Conservation (phyloP, 2,329 filamentous ascomycete species). For the Plenodomus tracheiphilus region DNA sequence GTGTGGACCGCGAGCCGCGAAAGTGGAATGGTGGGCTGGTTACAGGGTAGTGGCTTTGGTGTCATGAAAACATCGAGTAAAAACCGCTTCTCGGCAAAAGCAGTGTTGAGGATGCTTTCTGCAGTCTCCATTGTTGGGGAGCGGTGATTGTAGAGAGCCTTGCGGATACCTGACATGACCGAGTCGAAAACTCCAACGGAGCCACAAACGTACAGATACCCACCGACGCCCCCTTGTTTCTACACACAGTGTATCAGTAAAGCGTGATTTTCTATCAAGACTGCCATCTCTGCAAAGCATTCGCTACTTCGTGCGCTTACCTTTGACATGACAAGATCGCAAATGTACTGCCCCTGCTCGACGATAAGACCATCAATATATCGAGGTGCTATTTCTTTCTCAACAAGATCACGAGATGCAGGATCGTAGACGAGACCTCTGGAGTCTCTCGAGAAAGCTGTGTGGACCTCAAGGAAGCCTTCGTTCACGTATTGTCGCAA, state of each 20-base stretch:
- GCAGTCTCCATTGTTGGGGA: conserved; percentile 27
- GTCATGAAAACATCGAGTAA: conserved; percentile 35
- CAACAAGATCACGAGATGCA: conserved; percentile 49
- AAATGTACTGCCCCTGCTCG: conserved; percentile 56
- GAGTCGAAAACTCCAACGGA: conserved; percentile 57
- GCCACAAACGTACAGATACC: conserved; percentile 55
- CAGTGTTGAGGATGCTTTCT: conserved; percentile 25
- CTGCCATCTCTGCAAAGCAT: neutral
- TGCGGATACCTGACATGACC: conserved; percentile 60
- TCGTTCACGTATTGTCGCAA: conserved; percentile 43
- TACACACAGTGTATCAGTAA: neutral
- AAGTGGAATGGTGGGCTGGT: conserved; percentile 26
- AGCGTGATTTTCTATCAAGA: too few relatives aligned
- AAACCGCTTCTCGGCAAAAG: conserved; percentile 28
- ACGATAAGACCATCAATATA: conserved; percentile 59
- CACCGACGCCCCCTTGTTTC: conserved; percentile 19
- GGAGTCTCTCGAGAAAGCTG: conserved; percentile 57
- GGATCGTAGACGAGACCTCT: conserved; percentile 54
- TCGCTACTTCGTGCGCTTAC: neutral
- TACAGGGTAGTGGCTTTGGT: conserved; percentile 28
- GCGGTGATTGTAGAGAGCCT: conserved; percentile 51
- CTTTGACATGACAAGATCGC: conserved; percentile 61
- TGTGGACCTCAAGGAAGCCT: conserved; percentile 57
- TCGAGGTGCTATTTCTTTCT: conserved; percentile 54
- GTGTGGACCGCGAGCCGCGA: conserved; percentile 28